Evolutionary conservation across 495 filamentous ascomycete genomes (phyloP), one percentile per base, ranked within the genome.

Genomic region (Aspergillus olivimuriae): DNA sequence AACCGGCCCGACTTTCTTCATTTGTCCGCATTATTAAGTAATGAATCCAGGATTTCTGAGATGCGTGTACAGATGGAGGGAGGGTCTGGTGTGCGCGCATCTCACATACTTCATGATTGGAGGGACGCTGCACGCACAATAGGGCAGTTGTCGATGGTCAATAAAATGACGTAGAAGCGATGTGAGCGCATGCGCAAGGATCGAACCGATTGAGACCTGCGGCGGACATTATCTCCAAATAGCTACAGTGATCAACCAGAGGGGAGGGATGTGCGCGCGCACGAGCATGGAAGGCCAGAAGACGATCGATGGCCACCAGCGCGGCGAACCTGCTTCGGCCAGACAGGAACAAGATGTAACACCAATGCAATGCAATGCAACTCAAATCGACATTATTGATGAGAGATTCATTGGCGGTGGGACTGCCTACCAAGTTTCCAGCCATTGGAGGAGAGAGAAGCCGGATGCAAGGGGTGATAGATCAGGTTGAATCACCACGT

Each of bases 351-450:
- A 35, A 45, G 30, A 23, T 36, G 43, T 38, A 41, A 47, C 45
- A 42, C 44, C 48, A 51, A 52, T 52, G 51, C 45, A 47, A 55
- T 55, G 55, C 48, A 53, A 55, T 58, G 55, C 46, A 58, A 58
- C 55, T 48, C 41, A 51, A 53, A 40, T 50, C 39, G 41, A 36
- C n/a, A 41, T 46, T 47, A 50, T 57, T 50, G 35, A 41, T 40
- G 26, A 5, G 24, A 6, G 24, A 28, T 28, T 28, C 24, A 28
- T 28, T 28, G 6, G 5, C 24, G 24, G 24, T 28, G 24, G 24
- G n/a, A n/a, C n/a, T n/a, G n/a, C n/a, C n/a, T 19, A 19, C 21
- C 19, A 43, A 30, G 14, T 24, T 26, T 32, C 18, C 23, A 22
- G 31, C 32, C 33, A 52, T 47, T 52, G 42, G 48, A 32, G 18